Evolutionary conservation across 1,284 basidiomycete species (phyloP), one percentile per base, ranked within the genome.

Genomic region (Cerrena zonata): DNA sequence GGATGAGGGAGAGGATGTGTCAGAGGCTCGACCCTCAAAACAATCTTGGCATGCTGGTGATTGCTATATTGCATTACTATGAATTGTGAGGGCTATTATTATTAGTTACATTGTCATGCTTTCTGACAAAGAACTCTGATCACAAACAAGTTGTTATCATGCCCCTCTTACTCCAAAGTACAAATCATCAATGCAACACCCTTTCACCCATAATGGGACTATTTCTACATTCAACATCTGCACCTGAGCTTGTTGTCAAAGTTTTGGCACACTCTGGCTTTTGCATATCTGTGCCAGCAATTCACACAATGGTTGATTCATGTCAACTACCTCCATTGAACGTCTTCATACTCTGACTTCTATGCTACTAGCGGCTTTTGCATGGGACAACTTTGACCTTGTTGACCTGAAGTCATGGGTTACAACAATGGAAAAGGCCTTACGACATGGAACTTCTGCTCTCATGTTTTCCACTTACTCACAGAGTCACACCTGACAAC

Each of bases 351-450:
- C 50, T 11, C 55, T 68, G 7, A 63, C 58, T 1, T 52, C 56
- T 39, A 61, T 59, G 1, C 53, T 62, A 1, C 44, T 57, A 2
- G 53, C 55, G 2, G 47, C 54, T 3, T 59, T 58, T 43, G 63
- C 59, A 10, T 70, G 66, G 38, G 63, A 70, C 52, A 70, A 69
- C 45, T 60, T 69, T 43, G 67, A 69, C 30, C 38, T 65, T 2
- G n/a, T n/a, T n/a, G 53, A 61, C 15, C 39, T 67, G 7, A 58
- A 65, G n/a, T 27, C 24, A 0, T 43, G 48, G 0, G 45, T 60
- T 12, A 61, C 63, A 3, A 67, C 63, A 0, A 43, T 63, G 2
- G 62, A 67, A 21, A 58, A 59, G 37, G 51, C 55, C 0, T 47
- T 66, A 1, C 53, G 53, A 23, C 65, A 68, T 52, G 34, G 65